Evolutionary conservation across 2,329 filamentous ascomycete genomes (phyloP).

Genomic region (Phialocephala subalpina): DNA sequence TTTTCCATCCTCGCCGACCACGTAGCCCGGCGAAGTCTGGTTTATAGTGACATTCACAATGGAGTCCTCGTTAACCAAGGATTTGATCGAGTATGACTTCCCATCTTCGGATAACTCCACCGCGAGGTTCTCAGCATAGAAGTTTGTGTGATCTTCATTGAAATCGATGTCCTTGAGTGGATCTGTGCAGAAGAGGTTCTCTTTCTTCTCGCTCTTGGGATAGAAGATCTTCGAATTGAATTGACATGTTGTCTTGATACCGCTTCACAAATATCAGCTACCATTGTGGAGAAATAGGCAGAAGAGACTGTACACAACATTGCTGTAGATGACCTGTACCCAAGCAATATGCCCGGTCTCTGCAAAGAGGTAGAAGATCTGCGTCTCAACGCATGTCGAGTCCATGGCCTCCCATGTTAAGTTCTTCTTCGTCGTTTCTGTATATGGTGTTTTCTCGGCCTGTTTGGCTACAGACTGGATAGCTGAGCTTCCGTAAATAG

Average conservation of each 20-base stretch:
- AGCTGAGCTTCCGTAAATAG: constrained; percentile 89
- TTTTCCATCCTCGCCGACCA: constrained; percentile 84
- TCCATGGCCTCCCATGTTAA: constrained; percentile 84
- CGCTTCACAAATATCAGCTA: constrained; percentile 60
- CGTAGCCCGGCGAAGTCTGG: constrained; percentile 79
- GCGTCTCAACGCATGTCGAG: constrained; percentile 90
- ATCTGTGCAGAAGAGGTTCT: constrained; percentile 85
- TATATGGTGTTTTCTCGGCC: constrained; percentile 79
- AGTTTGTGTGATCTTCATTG: constrained; percentile 81
- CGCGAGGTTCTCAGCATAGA: constrained; percentile 87
- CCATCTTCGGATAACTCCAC: constrained; percentile 88
- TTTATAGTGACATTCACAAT: constrained; percentile 89
- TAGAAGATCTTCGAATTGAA: constrained; percentile 96
- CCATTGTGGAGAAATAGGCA: constrained; percentile 25
- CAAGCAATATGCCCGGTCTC: constrained; percentile 81
- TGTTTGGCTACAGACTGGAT: constrained; percentile 88
- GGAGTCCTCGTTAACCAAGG: constrained; percentile 79
- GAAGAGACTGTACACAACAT: constrained; percentile 78
- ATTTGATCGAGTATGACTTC: constrained; percentile 87
- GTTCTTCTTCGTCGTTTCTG: constrained; percentile 79
- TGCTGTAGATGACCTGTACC: constrained; percentile 96
- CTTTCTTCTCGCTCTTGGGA: constrained; percentile 69
- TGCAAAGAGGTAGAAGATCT: constrained; percentile 89
- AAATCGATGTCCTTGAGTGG: constrained; percentile 82
- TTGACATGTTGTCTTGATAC: constrained; percentile 88